phyloP scores from a whole-genome alignment of 2,329 filamentous ascomycete species.

The Cryoendolithus antarcticus region DNA sequence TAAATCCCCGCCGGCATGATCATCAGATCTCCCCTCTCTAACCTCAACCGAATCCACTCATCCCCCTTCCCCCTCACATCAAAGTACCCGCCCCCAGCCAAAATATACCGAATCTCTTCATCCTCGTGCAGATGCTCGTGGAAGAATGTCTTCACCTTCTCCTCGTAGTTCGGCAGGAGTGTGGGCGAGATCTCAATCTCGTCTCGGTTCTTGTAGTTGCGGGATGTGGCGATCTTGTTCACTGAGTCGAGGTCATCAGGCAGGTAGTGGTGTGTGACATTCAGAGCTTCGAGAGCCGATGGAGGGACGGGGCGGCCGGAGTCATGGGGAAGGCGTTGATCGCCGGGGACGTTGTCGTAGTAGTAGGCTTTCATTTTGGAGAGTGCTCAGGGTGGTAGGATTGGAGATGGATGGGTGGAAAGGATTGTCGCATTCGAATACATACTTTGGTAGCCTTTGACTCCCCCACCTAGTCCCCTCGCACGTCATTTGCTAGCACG shows the following conservation, averaged over 20 bases:
- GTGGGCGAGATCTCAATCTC: conserved; percentile 79
- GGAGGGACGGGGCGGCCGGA: conserved; percentile 58
- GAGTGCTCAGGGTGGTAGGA: background rate
- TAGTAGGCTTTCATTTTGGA: conserved; percentile 56
- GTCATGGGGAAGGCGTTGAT: conserved; percentile 85
- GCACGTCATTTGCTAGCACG: too few species aligned
- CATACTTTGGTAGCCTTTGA: background rate
- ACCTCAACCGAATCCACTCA: conserved; percentile 73
- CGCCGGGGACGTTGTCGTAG: conserved; percentile 61
- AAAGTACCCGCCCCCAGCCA: conserved; percentile 81
- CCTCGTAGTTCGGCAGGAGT: conserved; percentile 77
- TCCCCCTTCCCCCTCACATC: conserved; percentile 76
- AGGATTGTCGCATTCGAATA: conserved; percentile 1
- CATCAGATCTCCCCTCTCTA: conserved; percentile 82
- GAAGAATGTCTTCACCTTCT: conserved; percentile 91
- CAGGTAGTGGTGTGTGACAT: conserved; percentile 67
- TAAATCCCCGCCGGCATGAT: conserved; percentile 93
- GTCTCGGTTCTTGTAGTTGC: conserved; percentile 89
- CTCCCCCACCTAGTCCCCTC: too few species aligned
- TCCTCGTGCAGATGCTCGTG: conserved; percentile 94
- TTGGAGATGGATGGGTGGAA: background rate
- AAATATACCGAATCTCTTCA: conserved; percentile 93
- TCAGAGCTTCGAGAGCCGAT: conserved; percentile 57
- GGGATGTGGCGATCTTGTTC: conserved; percentile 58
- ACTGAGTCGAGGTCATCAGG: conserved; percentile 52